A percentile compares a stretch with the other conserved stretches of the same genome.
phyloP scores from a whole-genome alignment of 139 green algal genomes.

The Volvox africanus region DNA sequence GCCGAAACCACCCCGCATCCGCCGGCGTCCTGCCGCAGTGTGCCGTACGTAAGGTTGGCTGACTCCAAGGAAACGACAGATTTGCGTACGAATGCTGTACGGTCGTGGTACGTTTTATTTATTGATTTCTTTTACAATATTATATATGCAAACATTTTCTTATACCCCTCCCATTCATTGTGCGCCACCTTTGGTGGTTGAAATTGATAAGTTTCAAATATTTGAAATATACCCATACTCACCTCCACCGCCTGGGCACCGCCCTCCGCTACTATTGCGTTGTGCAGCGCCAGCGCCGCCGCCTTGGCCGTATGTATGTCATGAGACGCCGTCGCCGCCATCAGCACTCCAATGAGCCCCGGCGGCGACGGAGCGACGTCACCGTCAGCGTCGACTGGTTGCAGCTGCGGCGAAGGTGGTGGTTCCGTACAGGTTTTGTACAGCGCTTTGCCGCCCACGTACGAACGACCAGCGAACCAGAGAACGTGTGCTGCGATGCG shows the following conservation, averaged over 20 bases:
- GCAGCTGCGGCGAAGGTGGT: background rate
- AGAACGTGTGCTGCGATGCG: background rate
- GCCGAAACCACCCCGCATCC: background rate
- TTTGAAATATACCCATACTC: background rate
- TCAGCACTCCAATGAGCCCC: background rate
- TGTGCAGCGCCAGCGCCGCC: background rate
- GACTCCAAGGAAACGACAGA: no score
- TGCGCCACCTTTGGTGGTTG: no score
- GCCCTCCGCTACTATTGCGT: background rate
- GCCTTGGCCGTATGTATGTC: background rate
- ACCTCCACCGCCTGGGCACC: background rate
- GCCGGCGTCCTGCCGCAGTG: background rate
- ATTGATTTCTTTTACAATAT: no score
- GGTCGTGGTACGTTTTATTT: no score
- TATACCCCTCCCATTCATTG: no score
- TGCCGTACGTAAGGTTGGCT: no score
- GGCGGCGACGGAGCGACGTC: background rate
- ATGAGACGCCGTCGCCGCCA: background rate
- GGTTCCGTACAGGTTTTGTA: background rate
- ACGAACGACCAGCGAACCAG: background rate
- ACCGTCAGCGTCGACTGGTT: background rate
- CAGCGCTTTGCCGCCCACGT: background rate
- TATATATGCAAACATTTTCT: no score
- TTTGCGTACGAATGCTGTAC: no score
- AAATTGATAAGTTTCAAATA: no score